Evolutionary conservation across 31 red algal species (phyloP), one percentile per base, ranked within the genome.

Genomic region (Endocladia muricata): DNA sequence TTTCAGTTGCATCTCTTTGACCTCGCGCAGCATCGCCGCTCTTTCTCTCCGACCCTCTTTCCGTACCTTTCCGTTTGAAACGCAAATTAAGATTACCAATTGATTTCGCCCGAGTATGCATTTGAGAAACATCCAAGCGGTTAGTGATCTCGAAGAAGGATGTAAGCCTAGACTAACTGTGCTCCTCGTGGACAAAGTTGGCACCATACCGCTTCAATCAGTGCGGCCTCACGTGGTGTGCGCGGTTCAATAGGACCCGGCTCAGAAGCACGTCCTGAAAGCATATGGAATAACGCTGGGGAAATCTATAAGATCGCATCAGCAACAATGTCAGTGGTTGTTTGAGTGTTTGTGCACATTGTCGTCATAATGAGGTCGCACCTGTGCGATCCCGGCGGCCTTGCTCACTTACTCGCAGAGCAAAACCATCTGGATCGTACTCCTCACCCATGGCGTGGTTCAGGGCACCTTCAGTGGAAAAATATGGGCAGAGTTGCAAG

Each of bases 371-470:
- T n/a, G n/a, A n/a, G n/a, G n/a, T n/a, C n/a, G n/a, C n/a, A n/a
- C n/a, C n/a, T n/a, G n/a, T n/a, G n/a, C n/a, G n/a, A n/a, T n/a
- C n/a, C n/a, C n/a, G n/a, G n/a, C n/a, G n/a, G n/a, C n/a, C n/a
- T n/a, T n/a, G 35, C 35, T 1, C 3, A 88, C 83, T 52, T 88
- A 89, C 85, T 36, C 85, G 65, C 11, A 89, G 55, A 8, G 85
- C 70, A 57, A 89, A 89, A 23, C 48, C 60, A 36, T 89, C 85
- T 3, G 85, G 85, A 69, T 89, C 85, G 61, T 81, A 89, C 32
- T 80, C 85, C 15, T 89, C 77, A 56, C 31, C 68, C 85, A 89
- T 89, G 48, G 6, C n/a, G n/a, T n/a, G n/a, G n/a, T n/a, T n/a
- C n/a, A n/a, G n/a, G n/a, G n/a, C n/a, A n/a, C n/a, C n/a, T n/a